phyloP scores from a whole-genome alignment of 2,329 filamentous ascomycete genomes.

The Colletotrichum spinosum region DNA sequence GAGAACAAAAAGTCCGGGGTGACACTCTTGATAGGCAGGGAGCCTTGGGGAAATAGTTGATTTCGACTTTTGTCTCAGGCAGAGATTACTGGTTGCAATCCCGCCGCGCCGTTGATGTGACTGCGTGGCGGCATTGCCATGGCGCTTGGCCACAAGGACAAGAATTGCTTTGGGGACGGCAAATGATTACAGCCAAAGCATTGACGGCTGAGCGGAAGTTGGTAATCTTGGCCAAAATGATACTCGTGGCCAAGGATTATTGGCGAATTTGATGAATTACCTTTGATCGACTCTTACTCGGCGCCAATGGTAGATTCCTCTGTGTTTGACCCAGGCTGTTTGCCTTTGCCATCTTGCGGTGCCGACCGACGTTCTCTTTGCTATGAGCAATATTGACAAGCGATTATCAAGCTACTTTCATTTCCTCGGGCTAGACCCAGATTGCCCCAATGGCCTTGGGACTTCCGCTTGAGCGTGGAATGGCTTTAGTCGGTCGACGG shows the following conservation, averaged over 20 bases:
- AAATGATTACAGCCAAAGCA: background rate
- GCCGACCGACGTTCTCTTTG: too few relatives aligned
- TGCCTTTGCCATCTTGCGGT: too few relatives aligned
- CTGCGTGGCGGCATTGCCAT: conserved; percentile 3
- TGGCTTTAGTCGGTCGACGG: too few relatives aligned
- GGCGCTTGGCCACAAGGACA: conserved; percentile 2
- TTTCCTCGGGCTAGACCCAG: too few relatives aligned
- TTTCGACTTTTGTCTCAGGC: background rate
- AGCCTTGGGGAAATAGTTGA: background rate
- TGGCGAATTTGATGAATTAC: background rate
- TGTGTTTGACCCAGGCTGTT: too few relatives aligned
- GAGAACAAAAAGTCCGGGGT: background rate
- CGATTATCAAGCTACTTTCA: too few relatives aligned
- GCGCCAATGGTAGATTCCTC: too few relatives aligned
- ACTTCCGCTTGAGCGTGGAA: too few relatives aligned
- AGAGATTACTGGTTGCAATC: background rate
- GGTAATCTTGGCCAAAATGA: background rate
- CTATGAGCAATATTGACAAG: too few relatives aligned
- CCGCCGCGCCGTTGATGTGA: conserved; percentile 1
- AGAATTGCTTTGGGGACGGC: background rate
- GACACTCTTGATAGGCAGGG: background rate
- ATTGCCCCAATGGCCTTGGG: too few relatives aligned
- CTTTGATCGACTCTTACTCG: too few relatives aligned
- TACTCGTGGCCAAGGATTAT: background rate
- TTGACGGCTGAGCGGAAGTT: background rate